Percentiles rank a stretch among this genome's conserved stretches.
These are phyloP conservation scores for Coemansia sp. DNA, from an alignment of 192 early-diverging fungal genomes.

Conservation along the genomic window DNA sequence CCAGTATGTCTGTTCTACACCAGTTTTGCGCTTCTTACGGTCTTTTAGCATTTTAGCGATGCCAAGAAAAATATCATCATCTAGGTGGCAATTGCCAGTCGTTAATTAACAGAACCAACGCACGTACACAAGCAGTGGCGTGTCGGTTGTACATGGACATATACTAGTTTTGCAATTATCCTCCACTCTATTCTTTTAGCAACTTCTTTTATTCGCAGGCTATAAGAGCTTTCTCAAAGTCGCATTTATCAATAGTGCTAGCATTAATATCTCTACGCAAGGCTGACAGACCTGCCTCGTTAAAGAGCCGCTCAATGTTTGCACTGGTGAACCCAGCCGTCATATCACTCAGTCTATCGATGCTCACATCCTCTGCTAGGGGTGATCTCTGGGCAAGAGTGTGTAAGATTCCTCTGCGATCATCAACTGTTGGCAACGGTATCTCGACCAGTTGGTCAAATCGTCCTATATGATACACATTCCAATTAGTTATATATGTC, in stretches of 20 bases:
- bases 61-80: no score
- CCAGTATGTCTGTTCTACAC: constrained; percentile 90
- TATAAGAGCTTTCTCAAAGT: constrained; percentile 22
- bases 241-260: constrained; percentile 12
- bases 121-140: no score
- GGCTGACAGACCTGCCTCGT: constrained; percentile 47
- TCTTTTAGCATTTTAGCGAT: constrained; percentile 61
- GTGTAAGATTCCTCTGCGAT: constrained; percentile 71
- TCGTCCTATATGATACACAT: constrained; percentile 58
- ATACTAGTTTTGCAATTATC: no score
- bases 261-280: constrained; percentile 19
- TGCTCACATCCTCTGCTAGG: constrained; percentile 55
- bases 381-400: constrained; percentile 62
- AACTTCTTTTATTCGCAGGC: not conserved
- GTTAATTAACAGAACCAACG: no score
- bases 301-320: constrained; percentile 40
- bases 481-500: not conserved
- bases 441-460: constrained; percentile 86
- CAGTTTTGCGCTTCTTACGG: constrained; percentile 90
- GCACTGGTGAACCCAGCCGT: constrained; percentile 47
- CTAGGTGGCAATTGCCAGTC: no score
- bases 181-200: not conserved
- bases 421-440: constrained; percentile 55
- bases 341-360: constrained; percentile 23
- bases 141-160: no score